Conservation (phyloP, 345 rosid genomes). For the Odontarrhena argentea region DNA sequence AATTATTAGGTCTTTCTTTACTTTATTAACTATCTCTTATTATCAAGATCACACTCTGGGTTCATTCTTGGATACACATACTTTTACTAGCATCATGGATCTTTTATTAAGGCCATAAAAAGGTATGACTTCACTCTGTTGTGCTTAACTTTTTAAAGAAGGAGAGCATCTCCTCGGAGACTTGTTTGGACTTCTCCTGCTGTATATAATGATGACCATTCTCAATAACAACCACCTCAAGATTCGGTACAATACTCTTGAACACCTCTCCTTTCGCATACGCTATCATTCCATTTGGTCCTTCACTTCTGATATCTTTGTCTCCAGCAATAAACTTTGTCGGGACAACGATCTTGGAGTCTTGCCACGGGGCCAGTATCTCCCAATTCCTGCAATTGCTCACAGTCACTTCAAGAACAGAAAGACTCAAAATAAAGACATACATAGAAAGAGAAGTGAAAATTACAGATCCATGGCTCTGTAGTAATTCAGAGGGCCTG, state of each 20-base stretch:
- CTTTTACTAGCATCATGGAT: too few species aligned
- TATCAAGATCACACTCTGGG: too few species aligned
- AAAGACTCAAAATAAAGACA: slow-evolving; percentile 2
- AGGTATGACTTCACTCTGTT: background rate
- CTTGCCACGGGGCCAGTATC: slow-evolving; percentile 60
- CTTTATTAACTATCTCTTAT: too few species aligned
- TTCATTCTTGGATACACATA: too few species aligned
- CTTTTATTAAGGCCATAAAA: too few species aligned
- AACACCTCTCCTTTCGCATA: slow-evolving; percentile 56
- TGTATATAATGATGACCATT: slow-evolving; percentile 71
- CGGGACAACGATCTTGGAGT: slow-evolving; percentile 54
- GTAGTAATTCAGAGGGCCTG: slow-evolving; percentile 63
- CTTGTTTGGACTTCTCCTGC: slow-evolving; percentile 57
- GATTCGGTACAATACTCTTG: slow-evolving; percentile 57
- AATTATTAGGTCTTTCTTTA: too few species aligned
- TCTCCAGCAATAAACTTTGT: slow-evolving; percentile 56
- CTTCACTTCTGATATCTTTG: slow-evolving; percentile 54
- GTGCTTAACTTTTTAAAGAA: slow-evolving; percentile 47
- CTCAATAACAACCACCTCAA: slow-evolving; percentile 55
- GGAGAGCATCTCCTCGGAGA: slow-evolving; percentile 57
- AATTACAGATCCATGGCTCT: slow-evolving; percentile 65
- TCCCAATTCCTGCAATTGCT: slow-evolving; percentile 62
- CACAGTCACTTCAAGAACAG: background rate
- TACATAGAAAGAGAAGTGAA: background rate
- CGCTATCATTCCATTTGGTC: slow-evolving; percentile 34